Conservation (phyloP, 2,329 filamentous ascomycete species). For the Monascus ruber region DNA sequence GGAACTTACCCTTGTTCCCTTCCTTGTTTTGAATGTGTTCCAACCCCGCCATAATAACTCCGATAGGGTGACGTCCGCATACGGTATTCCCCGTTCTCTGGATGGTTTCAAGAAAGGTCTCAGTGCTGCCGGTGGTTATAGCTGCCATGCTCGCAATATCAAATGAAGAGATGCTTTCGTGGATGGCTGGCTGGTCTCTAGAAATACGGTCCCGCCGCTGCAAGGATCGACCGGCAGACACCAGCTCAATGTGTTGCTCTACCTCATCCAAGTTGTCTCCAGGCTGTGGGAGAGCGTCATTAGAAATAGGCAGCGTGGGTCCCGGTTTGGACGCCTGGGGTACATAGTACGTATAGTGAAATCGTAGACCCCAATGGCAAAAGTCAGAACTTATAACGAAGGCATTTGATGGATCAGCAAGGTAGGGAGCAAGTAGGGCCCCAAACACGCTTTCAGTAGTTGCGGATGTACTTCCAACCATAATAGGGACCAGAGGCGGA, state of each 20-base stretch:
- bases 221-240: conserved; percentile 17
- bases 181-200: conserved; percentile 45
- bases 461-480: conserved; percentile 64
- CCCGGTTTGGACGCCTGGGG: conserved; percentile 33
- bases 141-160: conserved; percentile 77
- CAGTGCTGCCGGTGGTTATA: conserved; percentile 64
- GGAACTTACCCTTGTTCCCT: conserved; percentile 47
- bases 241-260: conserved; percentile 16
- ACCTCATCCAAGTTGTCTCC: conserved; percentile 15
- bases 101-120: conserved; percentile 58
- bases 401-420: conserved; percentile 59
- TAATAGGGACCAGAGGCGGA: conserved; percentile 70
- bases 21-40: conserved; percentile 44
- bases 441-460: conserved; percentile 59
- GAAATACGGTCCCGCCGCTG: conserved; percentile 21
- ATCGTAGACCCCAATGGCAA: conserved; percentile 85
- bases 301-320: conserved; percentile 25
- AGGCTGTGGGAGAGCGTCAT: conserved; percentile 33
- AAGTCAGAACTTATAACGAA: conserved; percentile 94
- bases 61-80: conserved; percentile 89
- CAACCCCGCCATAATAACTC: conserved; percentile 78
- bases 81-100: conserved; percentile 75
- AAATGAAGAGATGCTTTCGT: conserved; percentile 71
- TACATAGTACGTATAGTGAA: conserved; percentile 72
- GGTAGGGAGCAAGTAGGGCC: conserved; percentile 60